A percentile compares a stretch with the other conserved stretches of the same genome.
Evolutionary conservation across 2,329 filamentous ascomycete species (phyloP).

Genomic region (Alternaria rosae): DNA sequence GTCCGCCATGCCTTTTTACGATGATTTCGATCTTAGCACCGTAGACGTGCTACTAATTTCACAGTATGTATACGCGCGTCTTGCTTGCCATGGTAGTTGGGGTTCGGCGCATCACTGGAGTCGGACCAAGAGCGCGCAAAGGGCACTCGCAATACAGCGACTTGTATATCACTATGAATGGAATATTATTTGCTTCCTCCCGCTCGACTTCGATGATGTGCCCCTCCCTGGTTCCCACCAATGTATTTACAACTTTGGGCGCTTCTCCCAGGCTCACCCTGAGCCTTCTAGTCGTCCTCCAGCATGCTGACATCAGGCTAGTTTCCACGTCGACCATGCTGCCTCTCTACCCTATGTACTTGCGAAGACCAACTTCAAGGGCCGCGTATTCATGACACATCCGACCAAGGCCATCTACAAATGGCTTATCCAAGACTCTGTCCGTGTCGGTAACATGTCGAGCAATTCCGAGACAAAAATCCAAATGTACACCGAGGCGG

Average conservation of each 20-base stretch:
- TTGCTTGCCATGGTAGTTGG: constrained; percentile 26
- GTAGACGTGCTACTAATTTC: constrained; percentile 97
- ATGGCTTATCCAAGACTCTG: constrained; percentile 97
- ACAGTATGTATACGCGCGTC: constrained; percentile 77
- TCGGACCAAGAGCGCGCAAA: constrained; percentile 32
- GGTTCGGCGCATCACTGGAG: constrained; percentile 44
- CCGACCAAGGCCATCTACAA: constrained; percentile 99
- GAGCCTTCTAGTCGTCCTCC: not conserved
- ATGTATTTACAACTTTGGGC: constrained; percentile 24
- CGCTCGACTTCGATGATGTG: constrained; percentile 48
- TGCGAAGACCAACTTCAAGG: constrained; percentile 96
- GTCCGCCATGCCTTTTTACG: constrained; percentile 93
- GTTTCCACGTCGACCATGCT: constrained; percentile 99
- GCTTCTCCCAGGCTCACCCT: constrained; percentile 2
- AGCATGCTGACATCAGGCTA: constrained; percentile 51
- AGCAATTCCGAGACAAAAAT: constrained; percentile 69
- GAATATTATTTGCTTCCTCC: constrained; percentile 49
- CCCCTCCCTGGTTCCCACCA: constrained; percentile 26
- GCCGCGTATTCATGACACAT: constrained; percentile 98
- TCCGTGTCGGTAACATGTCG: constrained; percentile 79
- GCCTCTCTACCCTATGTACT: constrained; percentile 97
- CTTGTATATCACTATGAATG: constrained; percentile 52
- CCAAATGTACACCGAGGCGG: constrained; percentile 89
- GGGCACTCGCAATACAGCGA: constrained; percentile 28
- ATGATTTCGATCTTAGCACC: constrained; percentile 96